Evolutionary conservation across 805 yeast species (phyloP), one percentile per base, ranked within the genome.

Genomic region (Saturnispora sanitii): DNA sequence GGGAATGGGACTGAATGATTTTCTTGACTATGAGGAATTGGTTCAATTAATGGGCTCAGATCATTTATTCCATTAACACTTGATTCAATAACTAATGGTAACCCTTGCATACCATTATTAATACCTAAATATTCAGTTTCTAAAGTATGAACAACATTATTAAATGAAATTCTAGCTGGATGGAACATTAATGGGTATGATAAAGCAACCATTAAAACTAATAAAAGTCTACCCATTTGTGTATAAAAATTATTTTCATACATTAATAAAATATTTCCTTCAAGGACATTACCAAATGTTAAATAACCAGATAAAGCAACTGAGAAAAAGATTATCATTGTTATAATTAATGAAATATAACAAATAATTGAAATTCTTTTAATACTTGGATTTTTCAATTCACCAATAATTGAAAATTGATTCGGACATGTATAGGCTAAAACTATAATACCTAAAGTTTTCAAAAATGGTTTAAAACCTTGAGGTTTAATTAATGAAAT

Each of bases 351-450:
- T 9, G 88, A 67, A 15, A 62, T 42, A 17, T 58, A 53, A 15
- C 72, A 63, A 22, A 80, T 73, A 21, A 48, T 55, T 4, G 64
- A 45, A 2, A 75, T 62, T 43, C 77, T 75, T 19, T 67, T 53
- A 44, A 77, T 60, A 3, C 73, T 60, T 36, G 74, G 71, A 47
- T 75, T 70, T 31, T 71, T 61, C 47, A 82, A 63, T 57, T 83
- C 94, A 52, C 80, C 78, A 52, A 79, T 73, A 39, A 83, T 80
- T 8, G 86, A 77, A 55, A 79, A 81, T 68, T 82, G 75, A 58
- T 82, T 83, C 62, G 83, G 90, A 38, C 92, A 86, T 1, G 90
- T 82, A 58, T 72, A 83, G 1, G 94, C 92, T 59, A 83, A 79
- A 12, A 83, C 79, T 28, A 82, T 71, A 42, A 83, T 79, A 20